phyloP scores from a whole-genome alignment of 306 rosid species.

The Lagenaria siceraria region DNA sequence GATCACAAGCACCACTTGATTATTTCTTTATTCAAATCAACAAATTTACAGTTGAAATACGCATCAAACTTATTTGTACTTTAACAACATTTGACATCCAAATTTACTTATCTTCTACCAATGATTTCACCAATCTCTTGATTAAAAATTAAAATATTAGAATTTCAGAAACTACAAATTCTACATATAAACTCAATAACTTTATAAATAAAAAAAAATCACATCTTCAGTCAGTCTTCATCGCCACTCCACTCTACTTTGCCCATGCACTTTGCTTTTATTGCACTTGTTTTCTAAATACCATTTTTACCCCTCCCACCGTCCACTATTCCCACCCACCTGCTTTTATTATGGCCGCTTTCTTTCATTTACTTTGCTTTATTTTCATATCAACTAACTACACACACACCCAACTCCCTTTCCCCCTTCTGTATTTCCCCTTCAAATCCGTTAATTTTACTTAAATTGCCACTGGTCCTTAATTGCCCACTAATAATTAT shows the following conservation, averaged over 20 bases:
- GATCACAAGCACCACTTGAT: too few relatives aligned
- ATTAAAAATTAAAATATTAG: too few relatives aligned
- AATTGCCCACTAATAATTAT: neutral
- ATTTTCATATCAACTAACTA: neutral
- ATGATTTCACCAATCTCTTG: too few relatives aligned
- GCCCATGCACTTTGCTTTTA: neutral
- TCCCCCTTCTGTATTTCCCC: neutral
- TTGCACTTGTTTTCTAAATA: neutral
- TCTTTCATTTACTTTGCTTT: neutral
- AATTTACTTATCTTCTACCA: too few relatives aligned
- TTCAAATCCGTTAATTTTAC: neutral
- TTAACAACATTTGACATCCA: too few relatives aligned
- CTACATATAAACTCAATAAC: neutral
- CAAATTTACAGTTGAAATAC: too few relatives aligned
- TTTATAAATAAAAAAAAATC: neutral
- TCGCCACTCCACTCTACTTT: neutral
- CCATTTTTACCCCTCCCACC: conserved; percentile 5
- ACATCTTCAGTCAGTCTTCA: neutral
- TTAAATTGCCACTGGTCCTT: neutral
- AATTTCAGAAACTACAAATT: neutral
- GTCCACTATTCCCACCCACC: conserved; percentile 3
- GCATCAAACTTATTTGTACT: too few relatives aligned
- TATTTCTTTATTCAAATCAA: too few relatives aligned
- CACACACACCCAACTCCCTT: neutral
- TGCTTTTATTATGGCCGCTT: neutral